phyloP scores from a whole-genome alignment of 2,329 filamentous ascomycete genomes.

The Colletotrichum sp. region DNA sequence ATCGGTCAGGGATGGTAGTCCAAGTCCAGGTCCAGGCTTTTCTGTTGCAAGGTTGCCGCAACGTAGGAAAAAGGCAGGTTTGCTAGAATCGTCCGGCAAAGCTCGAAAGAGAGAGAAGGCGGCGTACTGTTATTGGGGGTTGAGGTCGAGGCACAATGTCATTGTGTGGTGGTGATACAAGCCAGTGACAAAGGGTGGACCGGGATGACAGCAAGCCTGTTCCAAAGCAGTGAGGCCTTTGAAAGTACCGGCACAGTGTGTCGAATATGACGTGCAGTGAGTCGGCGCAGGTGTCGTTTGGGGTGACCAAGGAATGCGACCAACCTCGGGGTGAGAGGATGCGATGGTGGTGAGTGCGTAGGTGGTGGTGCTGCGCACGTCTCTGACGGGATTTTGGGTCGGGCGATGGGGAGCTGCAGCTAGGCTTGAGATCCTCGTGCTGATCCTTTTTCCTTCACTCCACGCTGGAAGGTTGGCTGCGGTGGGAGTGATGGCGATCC shows the following conservation, averaged over 20 bases:
- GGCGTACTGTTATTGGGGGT: slow-evolving; percentile 6
- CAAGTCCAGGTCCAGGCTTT: background rate
- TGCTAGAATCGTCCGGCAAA: slow-evolving; percentile 11
- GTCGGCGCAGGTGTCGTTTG: background rate
- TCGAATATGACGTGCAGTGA: slow-evolving; percentile 7
- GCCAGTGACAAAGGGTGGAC: background rate
- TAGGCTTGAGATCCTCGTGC: background rate
- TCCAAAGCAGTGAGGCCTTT: slow-evolving; percentile 1
- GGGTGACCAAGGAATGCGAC: background rate
- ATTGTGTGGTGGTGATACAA: slow-evolving; percentile 2
- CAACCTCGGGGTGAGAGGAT: background rate
- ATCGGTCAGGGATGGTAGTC: background rate
- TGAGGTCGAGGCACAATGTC: slow-evolving; percentile 13
- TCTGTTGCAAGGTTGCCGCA: background rate
- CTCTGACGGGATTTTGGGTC: background rate
- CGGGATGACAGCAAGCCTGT: slow-evolving; percentile 6
- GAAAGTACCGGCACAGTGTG: slow-evolving; percentile 20
- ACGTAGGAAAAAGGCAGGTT: background rate
- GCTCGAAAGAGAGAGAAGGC: background rate
- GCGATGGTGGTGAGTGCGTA: background rate
- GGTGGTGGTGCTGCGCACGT: background rate
- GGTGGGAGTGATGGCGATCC: slow-evolving; percentile 11
- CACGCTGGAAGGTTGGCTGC: background rate
- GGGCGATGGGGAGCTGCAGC: background rate
- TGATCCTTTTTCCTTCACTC: background rate